These are phyloP conservation scores for Trichoderma sp. DNA, from an alignment of 2,329 filamentous ascomycete species.

Conservation along the genomic window DNA sequence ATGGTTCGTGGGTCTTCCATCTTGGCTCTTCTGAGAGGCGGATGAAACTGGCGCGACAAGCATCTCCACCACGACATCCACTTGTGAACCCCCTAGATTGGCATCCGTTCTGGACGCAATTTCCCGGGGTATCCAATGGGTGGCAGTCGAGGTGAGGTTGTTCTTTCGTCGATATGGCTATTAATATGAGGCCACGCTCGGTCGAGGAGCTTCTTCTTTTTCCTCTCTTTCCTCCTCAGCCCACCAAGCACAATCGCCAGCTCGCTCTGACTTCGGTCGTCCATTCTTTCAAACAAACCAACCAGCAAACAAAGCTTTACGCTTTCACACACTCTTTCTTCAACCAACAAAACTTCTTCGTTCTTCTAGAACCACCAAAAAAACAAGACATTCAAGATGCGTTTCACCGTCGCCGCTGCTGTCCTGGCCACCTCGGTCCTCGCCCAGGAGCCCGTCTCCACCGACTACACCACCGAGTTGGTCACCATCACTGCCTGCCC, in stretches of 20 bases:
- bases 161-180: conserved; percentile 31
- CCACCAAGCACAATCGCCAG: conserved; percentile 44
- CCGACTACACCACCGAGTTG: conserved; percentile 59
- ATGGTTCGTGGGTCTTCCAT: conserved; percentile 6
- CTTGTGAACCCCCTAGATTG: conserved; percentile 21
- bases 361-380: conserved; percentile 33
- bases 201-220: conserved; percentile 14
- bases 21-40: conserved; percentile 8
- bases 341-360: conserved; percentile 32
- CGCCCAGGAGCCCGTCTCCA: conserved; percentile 40
- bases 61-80: conserved; percentile 19
- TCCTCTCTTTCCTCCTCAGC: conserved; percentile 42
- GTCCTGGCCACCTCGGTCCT: conserved; percentile 43
- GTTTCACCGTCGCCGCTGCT: conserved; percentile 55
- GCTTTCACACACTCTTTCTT: conserved; percentile 37
- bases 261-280: conserved; percentile 57
- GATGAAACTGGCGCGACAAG: conserved; percentile 21
- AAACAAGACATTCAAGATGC: conserved; percentile 56
- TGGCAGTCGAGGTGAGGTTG: conserved; percentile 20
- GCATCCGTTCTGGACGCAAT: conserved; percentile 24
- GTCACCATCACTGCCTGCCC: conserved; percentile 64
- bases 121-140: conserved; percentile 27
- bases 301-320: conserved; percentile 35
- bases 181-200: conserved; percentile 50
- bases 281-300: conserved; percentile 50